Evolutionary conservation across 148 eudicot species (phyloP).

Genomic region (Rhododendron vialii): DNA sequence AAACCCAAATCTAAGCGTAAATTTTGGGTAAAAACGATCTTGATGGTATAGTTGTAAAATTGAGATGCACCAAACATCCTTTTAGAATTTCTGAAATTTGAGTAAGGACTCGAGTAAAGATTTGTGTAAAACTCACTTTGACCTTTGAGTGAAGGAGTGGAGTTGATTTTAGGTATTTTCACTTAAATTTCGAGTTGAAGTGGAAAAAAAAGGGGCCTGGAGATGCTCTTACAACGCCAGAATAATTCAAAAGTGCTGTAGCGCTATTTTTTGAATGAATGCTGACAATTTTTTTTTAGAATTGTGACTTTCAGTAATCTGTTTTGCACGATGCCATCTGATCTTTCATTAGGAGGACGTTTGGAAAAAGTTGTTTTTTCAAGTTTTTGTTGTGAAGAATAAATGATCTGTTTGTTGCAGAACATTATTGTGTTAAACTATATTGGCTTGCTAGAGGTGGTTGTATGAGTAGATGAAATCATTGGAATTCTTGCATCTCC

Average conservation of each 20-base stretch:
- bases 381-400: neutral
- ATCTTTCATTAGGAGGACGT: neutral
- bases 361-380: neutral
- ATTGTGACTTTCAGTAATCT: neutral
- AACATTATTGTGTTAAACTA: neutral
- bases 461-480: neutral
- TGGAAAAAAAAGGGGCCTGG: neutral
- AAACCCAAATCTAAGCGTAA: neutral
- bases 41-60: neutral
- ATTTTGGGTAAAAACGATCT: neutral
- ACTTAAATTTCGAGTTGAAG: neutral
- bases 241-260: neutral
- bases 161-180: neutral
- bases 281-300: neutral
- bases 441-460: neutral
- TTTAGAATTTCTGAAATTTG: neutral
- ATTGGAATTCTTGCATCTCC: neutral
- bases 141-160: neutral
- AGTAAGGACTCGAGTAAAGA: neutral
- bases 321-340: neutral
- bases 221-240: neutral
- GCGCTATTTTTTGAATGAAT: neutral
- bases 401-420: neutral
- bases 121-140: neutral
- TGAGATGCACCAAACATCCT: neutral